Percentiles rank a stretch among this genome's conserved stretches.
Evolutionary conservation across 2,329 filamentous ascomycete genomes (phyloP).

Genomic region (Colletotrichum sp.): DNA sequence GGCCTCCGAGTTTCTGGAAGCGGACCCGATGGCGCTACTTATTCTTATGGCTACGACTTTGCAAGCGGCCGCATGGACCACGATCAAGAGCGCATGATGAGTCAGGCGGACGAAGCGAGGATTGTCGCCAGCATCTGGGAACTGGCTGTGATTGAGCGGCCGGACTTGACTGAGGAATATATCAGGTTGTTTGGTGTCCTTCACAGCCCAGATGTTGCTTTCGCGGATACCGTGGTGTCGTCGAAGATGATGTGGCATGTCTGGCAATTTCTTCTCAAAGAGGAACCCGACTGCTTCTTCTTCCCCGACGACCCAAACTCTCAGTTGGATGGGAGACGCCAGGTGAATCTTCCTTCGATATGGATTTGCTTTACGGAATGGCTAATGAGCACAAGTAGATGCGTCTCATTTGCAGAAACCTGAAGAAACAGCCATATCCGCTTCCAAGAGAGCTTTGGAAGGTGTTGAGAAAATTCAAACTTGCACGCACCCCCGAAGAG

Average conservation of each 20-base stretch:
- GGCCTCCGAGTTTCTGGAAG: background rate
- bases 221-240: background rate
- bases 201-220: background rate
- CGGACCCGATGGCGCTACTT: fast-evolving
- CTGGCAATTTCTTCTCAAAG: background rate
- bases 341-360: background rate
- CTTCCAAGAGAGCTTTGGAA: background rate
- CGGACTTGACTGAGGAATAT: background rate
- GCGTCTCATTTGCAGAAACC: background rate
- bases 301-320: background rate
- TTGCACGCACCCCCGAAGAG: background rate
- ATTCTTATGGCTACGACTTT: background rate
- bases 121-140: background rate
- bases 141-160: too few species aligned
- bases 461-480: background rate
- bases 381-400: background rate
- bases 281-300: background rate
- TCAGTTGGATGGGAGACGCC: background rate
- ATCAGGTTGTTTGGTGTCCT: background rate
- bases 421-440: background rate
- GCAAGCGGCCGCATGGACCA: background rate
- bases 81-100: background rate
- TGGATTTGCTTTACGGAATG: too few species aligned
- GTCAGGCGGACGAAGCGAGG: fast-evolving
- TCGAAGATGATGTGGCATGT: background rate